Percentiles rank a stretch among this genome's conserved stretches.
These are phyloP conservation scores for Monosporascus cannonballus DNA, from an alignment of 2,329 filamentous ascomycete species.

Conservation along the genomic window DNA sequence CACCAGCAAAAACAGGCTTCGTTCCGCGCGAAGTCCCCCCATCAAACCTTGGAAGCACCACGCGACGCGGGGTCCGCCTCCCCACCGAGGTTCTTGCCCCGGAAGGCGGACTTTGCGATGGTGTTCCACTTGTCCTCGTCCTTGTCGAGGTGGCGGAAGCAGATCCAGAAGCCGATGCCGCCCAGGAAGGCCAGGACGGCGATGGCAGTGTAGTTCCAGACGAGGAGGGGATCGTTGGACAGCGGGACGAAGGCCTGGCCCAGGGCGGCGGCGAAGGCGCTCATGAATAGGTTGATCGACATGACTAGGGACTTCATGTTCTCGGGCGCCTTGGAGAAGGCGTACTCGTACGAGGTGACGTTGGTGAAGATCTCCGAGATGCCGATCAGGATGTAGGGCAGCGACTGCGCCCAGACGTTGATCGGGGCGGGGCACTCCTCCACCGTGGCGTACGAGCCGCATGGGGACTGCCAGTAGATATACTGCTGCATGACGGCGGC, in stretches of 20 bases:
- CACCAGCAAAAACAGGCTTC: too few relatives aligned
- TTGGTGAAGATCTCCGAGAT: slow-evolving; percentile 41
- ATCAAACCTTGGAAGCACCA: background rate
- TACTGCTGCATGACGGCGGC: slow-evolving; percentile 50
- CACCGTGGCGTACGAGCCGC: slow-evolving; percentile 44
- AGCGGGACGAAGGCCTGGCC: slow-evolving; percentile 54
- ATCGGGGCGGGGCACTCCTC: slow-evolving; percentile 30
- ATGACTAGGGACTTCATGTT: slow-evolving; percentile 69
- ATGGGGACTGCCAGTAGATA: slow-evolving; percentile 57
- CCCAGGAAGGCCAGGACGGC: slow-evolving; percentile 40
- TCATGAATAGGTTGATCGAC: slow-evolving; percentile 61
- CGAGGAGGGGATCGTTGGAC: slow-evolving; percentile 55
- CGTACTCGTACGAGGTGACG: slow-evolving; percentile 59
- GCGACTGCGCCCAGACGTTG: slow-evolving; percentile 54
- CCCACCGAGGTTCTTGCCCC: slow-evolving; percentile 2
- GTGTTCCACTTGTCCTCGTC: slow-evolving; percentile 48
- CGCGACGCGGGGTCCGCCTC: background rate
- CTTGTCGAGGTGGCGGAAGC: slow-evolving; percentile 52
- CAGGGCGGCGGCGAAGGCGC: slow-evolving; percentile 59
- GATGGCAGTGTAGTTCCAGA: slow-evolving; percentile 65
- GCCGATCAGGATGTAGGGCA: slow-evolving; percentile 39
- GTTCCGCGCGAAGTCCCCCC: too few relatives aligned
- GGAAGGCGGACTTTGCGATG: slow-evolving; percentile 1
- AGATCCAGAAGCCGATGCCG: slow-evolving; percentile 59
- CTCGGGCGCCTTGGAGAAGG: slow-evolving; percentile 65